A percentile compares a stretch with the other conserved stretches of the same genome.
Evolutionary conservation across 805 yeast species (phyloP).

Genomic region (Candida namnaoensis): DNA sequence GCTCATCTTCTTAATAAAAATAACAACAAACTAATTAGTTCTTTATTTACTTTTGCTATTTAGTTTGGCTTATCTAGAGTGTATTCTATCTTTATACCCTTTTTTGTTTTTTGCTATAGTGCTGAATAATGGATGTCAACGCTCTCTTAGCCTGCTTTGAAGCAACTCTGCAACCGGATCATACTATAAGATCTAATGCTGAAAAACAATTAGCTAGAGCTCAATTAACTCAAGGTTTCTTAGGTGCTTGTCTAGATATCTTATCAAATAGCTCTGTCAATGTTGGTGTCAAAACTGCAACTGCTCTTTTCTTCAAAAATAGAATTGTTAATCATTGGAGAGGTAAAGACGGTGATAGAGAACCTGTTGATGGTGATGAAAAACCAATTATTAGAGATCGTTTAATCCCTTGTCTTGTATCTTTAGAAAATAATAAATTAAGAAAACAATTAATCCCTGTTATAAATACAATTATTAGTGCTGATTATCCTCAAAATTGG

Average conservation of each 20-base stretch:
- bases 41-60: too few relatives aligned
- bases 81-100: too few relatives aligned
- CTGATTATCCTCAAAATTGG: constrained; percentile 48
- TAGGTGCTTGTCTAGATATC: constrained; percentile 77
- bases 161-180: constrained; percentile 68
- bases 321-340: constrained; percentile 59
- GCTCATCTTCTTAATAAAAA: too few relatives aligned
- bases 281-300: constrained; percentile 50
- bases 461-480: constrained; percentile 39
- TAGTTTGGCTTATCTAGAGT: too few relatives aligned
- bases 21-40: too few relatives aligned
- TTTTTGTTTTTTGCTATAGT: too few relatives aligned
- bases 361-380: constrained; percentile 55
- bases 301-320: constrained; percentile 78
- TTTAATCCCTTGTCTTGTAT: constrained; percentile 53
- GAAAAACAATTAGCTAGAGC: constrained; percentile 58
- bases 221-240: constrained; percentile 57
- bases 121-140: constrained; percentile 70
- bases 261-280: constrained; percentile 44
- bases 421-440: constrained; percentile 29
- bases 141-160: constrained; percentile 67
- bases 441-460: constrained; percentile 41
- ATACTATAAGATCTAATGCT: constrained; percentile 52
- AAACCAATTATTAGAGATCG: constrained; percentile 66
- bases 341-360: constrained; percentile 19